Evolutionary conservation across 495 filamentous ascomycete genomes (phyloP).

Genomic region (Stereocaulon alpinum): DNA sequence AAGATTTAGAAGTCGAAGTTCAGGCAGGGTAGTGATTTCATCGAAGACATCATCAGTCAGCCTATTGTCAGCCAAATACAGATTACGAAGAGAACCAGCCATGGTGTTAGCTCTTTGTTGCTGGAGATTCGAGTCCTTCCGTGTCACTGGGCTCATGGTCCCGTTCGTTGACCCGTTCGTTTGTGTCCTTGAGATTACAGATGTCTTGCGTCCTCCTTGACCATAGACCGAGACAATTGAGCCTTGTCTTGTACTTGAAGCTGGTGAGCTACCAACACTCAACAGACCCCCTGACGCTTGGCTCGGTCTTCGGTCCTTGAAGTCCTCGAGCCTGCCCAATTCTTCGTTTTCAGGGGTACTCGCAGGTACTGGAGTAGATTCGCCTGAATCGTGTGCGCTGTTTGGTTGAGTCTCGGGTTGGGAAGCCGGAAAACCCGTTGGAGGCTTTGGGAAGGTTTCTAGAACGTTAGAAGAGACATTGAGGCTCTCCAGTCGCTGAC

Average conservation of each 20-base stretch:
- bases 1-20: conserved; percentile 81
- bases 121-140: conserved; percentile 82
- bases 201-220: conserved; percentile 69
- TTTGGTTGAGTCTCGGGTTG: conserved; percentile 34
- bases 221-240: conserved; percentile 74
- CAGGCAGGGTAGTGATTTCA: conserved; percentile 69
- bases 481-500: conserved; percentile 74
- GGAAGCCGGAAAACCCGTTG: conserved; percentile 43
- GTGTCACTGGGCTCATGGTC: conserved; percentile 45
- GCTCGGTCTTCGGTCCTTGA: conserved; percentile 61
- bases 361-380: conserved; percentile 39
- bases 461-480: conserved; percentile 94
- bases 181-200: conserved; percentile 57
- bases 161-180: conserved; percentile 37
- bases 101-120: conserved; percentile 70
- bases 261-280: conserved; percentile 64
- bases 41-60: conserved; percentile 91
- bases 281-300: conserved; percentile 69
- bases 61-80: conserved; percentile 88
- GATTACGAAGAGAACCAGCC: conserved; percentile 66
- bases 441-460: conserved; percentile 77
- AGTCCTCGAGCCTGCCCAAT: conserved; percentile 56
- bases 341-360: conserved; percentile 59
- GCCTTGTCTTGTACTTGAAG: conserved; percentile 54
- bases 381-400: conserved; percentile 33